A percentile compares a stretch with the other conserved stretches of the same genome.
phyloP scores from a whole-genome alignment of 495 filamentous ascomycete species.

The Talaromyces adpressus region DNA sequence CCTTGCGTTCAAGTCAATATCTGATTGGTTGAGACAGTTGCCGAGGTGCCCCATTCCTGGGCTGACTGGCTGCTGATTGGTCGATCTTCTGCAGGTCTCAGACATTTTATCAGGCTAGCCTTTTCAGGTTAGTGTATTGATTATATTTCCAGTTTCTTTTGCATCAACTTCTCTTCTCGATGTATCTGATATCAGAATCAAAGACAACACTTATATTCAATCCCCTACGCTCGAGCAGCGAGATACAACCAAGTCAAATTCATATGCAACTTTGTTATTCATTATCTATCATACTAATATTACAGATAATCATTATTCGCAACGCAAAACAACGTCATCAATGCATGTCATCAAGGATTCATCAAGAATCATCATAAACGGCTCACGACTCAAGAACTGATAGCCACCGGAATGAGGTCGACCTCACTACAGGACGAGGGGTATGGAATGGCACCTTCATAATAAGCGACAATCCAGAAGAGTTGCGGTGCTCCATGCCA shows the following conservation, averaged over 20 bases:
- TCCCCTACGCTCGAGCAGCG: not conserved
- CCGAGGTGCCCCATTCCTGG: not conserved
- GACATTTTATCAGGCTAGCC: not conserved
- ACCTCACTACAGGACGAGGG: slow-evolving; percentile 41
- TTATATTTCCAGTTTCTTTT: no score
- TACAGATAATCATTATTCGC: not conserved
- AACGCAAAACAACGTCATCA: not conserved
- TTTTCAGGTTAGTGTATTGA: not conserved
- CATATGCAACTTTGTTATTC: not conserved
- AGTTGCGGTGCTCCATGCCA: slow-evolving; percentile 47
- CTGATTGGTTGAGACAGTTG: not conserved
- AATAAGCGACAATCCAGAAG: slow-evolving; percentile 35
- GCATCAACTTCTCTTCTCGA: no score
- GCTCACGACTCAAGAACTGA: slow-evolving; percentile 5
- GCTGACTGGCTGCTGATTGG: not conserved
- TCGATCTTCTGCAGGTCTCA: slow-evolving; percentile 2
- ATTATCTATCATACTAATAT: not conserved
- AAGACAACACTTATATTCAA: no score
- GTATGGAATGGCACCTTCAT: slow-evolving; percentile 14
- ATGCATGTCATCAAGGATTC: not conserved
- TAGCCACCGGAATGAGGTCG: slow-evolving; percentile 14
- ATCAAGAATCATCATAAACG: not conserved
- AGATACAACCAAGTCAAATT: not conserved
- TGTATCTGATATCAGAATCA: no score
- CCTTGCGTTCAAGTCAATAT: no score